These are phyloP conservation scores for Aspergillus avenaceus DNA, from an alignment of 495 filamentous ascomycete genomes.

Conservation along the genomic window DNA sequence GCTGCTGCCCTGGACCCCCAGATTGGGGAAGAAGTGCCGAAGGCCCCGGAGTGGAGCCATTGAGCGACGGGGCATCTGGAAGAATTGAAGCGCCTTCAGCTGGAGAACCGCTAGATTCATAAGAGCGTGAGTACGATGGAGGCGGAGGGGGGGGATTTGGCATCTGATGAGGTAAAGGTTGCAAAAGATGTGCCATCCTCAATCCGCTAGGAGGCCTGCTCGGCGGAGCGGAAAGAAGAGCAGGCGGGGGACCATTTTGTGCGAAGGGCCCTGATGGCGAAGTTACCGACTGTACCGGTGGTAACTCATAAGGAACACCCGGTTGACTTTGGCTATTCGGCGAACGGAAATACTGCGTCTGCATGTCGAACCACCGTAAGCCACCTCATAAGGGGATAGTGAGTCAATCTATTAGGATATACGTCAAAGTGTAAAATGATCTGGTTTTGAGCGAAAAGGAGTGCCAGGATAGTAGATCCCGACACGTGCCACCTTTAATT, in stretches of 20 bases:
- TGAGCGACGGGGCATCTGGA: constrained; percentile 30
- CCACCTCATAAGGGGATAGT: constrained; percentile 15
- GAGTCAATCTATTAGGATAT: neutral
- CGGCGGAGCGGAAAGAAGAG: constrained; percentile 40
- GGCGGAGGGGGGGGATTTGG: constrained; percentile 20
- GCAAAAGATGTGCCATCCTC: constrained; percentile 43
- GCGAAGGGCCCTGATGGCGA: constrained; percentile 30
- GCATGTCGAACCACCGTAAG: constrained; percentile 13
- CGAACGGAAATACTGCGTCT: constrained; percentile 20
- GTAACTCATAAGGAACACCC: constrained; percentile 32
- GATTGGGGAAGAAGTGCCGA: constrained; percentile 44
- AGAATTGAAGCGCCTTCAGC: constrained; percentile 29
- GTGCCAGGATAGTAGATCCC: neutral
- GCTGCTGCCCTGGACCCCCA: constrained; percentile 33
- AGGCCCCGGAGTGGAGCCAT: constrained; percentile 32
- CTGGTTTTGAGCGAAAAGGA: neutral
- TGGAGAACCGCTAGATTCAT: constrained; percentile 43
- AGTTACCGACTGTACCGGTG: constrained; percentile 39
- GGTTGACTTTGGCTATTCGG: constrained; percentile 18
- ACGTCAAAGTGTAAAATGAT: neutral
- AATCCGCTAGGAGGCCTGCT: constrained; percentile 41
- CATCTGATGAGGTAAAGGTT: constrained; percentile 32
- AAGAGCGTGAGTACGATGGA: constrained; percentile 36
- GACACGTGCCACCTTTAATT: neutral
- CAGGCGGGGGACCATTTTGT: constrained; percentile 17